Evolutionary conservation across 495 filamentous ascomycete genomes (phyloP), one percentile per base, ranked within the genome.

Genomic region (Emericellopsis terricola): DNA sequence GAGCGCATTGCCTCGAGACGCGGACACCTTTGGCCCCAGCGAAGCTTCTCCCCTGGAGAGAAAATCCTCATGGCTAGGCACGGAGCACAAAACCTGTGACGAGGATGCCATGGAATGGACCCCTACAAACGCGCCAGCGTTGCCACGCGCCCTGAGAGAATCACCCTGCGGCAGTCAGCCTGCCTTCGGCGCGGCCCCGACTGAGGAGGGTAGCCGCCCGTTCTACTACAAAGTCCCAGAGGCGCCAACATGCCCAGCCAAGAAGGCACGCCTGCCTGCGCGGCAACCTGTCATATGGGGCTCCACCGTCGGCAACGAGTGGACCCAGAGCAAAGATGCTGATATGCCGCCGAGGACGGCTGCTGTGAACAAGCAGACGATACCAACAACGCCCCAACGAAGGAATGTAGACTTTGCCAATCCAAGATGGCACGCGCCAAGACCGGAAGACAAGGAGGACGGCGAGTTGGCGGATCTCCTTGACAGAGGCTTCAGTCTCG

Each of bases 91-190:
- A 38, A 19, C 21, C 34, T 27, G 30, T 23, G 63, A 69, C 41
- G 52, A 49, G 8, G 57, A 74, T 27, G 55, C 60, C 33, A 92
- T 92, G 83, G 83, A 92, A 39, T 92, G 83, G 83, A 70, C 75
- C 15, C 82, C 83, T 2, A 73, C 24, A 7, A 15, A 19, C 8
- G 27, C 21, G 5, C 21, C 21, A 3, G 13, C 74, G 15, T 64
- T 50, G 30, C 43, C 65, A 46, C 57, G 61, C 30, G 57, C 66
- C 36, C 63, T 64, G 44, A 62, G 47, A 44, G 47, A 55, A 34
- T 50, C 49, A 47, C 43, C 56, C 50, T 49, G 57, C 41, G 46
- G 51, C 24, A 41, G 62, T 16, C 53, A 65, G 19, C 56, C 62
- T 20, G 62, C 69, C 9, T 83, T 82, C 39, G 63, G 62, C 39